Evolutionary conservation across 331 rosid species (phyloP), one percentile per base, ranked within the genome.

Genomic region (Prunus yedoensis): DNA sequence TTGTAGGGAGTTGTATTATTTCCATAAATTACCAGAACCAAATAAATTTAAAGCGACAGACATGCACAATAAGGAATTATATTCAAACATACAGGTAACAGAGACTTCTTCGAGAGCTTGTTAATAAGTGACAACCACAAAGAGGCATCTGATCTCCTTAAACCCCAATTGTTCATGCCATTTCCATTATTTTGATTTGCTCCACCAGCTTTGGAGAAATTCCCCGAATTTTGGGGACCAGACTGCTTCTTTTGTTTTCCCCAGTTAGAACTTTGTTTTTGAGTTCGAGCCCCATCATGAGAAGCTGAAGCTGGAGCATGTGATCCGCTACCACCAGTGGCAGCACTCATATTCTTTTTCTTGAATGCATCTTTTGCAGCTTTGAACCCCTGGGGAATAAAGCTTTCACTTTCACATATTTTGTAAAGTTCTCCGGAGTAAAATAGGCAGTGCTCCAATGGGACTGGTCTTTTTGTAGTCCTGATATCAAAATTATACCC

Each of bases 381-480:
- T 85, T 87, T 82, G 51, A 87, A 71, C 70, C 96, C 98, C 66
- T 88, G 89, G 76, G 88, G 88, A 81, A 94, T 76, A 82, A 94
- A 87, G 78, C 1, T 74, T 85, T 94, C 98, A 76, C 60, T 87
- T 86, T 94, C 98, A 83, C 98, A 91, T 77, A 90, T 79, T 83
- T 94, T 94, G 89, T 88, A 90, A 32, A 91, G 87, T 79, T 94
- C 96, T 75, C 98, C 97, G 35, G 98, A 86, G 84, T 91, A 87
- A 84, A 90, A 94, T 66, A 94, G 83, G 85, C 98, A 94, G 83
- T 94, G 98, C 94, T 94, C 98, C 91, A 94, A 78, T 15, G 98
- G 98, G 58, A 94, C 98, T 20, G 98, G 98, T 88, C 98, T 90
- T 85, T 91, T 90, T 46, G 94, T 83, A 63, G 98, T 94, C 96